phyloP scores from a whole-genome alignment of 306 rosid species.

The Cucurbita pepo region DNA sequence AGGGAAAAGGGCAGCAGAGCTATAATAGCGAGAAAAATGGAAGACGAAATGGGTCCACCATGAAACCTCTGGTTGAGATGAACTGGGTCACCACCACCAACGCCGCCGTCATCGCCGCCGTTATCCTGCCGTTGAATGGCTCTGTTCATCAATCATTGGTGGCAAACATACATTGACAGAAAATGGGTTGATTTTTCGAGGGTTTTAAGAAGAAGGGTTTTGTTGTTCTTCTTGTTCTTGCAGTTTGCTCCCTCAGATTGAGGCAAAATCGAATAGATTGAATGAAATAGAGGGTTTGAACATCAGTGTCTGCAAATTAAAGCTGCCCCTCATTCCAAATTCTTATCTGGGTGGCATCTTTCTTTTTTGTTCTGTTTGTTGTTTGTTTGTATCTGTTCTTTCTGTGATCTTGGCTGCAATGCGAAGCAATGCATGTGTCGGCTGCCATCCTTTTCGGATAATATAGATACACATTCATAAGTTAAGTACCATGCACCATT shows the following conservation, averaged over 20 bases:
- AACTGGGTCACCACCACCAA: neutral
- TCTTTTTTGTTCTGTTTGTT: neutral
- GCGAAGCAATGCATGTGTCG: neutral
- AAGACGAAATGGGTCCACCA: conserved; percentile 1
- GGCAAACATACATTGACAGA: neutral
- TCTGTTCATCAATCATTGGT: neutral
- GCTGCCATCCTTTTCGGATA: neutral
- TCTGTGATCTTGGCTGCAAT: neutral
- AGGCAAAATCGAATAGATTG: neutral
- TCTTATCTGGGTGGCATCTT: conserved; percentile 4
- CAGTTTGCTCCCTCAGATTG: neutral
- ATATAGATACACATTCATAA: neutral
- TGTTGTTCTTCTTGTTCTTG: neutral
- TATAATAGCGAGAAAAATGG: conserved; percentile 14
- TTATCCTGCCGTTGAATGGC: neutral
- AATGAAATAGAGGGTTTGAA: neutral
- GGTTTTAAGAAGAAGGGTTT: neutral
- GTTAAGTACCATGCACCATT: neutral
- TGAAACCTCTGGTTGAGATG: neutral
- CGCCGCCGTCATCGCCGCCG: neutral
- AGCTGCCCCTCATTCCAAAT: neutral
- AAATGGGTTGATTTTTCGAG: neutral
- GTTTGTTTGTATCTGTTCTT: neutral
- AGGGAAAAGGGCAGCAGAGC: conserved; percentile 18
- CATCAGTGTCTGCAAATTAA: neutral